Evolutionary conservation across 2,329 filamentous ascomycete species (phyloP).

Genomic region (Myriosclerotinia scirpicola): DNA sequence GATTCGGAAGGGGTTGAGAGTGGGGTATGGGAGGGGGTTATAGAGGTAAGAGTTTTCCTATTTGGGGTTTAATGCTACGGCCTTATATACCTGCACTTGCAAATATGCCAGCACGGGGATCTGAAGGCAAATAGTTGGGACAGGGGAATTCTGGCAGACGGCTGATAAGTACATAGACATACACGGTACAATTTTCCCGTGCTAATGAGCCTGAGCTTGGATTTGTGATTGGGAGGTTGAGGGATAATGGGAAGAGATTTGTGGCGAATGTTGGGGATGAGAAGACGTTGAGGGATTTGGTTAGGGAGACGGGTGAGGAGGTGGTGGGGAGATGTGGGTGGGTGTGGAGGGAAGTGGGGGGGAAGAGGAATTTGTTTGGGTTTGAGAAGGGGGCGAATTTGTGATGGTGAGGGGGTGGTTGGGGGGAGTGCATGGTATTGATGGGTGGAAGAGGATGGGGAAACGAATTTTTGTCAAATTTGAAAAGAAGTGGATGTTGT

Average conservation of each 20-base stretch:
- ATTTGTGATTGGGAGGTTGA: slow-evolving; percentile 54
- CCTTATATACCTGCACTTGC: neutral
- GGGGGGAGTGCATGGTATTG: neutral
- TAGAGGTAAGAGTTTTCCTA: slow-evolving; percentile 48
- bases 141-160: too few relatives aligned
- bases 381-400: slow-evolving; percentile 29
- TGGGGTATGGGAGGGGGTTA: slow-evolving; percentile 45
- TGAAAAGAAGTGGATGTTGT: neutral
- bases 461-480: neutral
- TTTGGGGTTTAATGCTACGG: neutral
- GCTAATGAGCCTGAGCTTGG: slow-evolving; percentile 50
- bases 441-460: too few relatives aligned
- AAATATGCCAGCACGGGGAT: neutral
- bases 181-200: slow-evolving; percentile 58
- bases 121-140: neutral
- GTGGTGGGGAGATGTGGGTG: slow-evolving; percentile 50
- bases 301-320: slow-evolving; percentile 45
- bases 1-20: slow-evolving; percentile 40
- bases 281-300: slow-evolving; percentile 48
- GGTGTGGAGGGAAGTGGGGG: slow-evolving; percentile 43
- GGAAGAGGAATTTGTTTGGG: slow-evolving; percentile 44
- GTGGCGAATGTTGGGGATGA: slow-evolving; percentile 57
- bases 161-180: slow-evolving; percentile 47
- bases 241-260: slow-evolving; percentile 49
- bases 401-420: neutral